phyloP scores from a whole-genome alignment of 2,329 filamentous ascomycete genomes.

The Fusarium sp. region DNA sequence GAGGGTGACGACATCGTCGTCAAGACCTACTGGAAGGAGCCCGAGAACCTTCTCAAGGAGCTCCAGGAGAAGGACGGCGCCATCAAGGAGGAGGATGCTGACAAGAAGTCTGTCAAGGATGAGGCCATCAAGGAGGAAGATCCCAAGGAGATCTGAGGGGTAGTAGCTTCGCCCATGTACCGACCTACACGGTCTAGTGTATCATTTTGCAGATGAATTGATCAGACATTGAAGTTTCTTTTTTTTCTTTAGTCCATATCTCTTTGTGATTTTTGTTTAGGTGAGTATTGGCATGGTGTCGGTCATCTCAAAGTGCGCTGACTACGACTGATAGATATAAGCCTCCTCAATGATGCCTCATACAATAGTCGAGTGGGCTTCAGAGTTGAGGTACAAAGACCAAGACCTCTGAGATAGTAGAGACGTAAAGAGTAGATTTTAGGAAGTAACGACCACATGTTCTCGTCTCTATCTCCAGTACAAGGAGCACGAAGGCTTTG shows the following conservation, averaged over 20 bases:
- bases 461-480: background rate
- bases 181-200: background rate
- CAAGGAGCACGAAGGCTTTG: background rate
- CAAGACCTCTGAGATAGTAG: background rate
- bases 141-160: background rate
- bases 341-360: background rate
- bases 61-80: background rate
- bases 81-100: background rate
- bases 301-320: too few species aligned
- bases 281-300: too few species aligned
- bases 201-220: background rate
- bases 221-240: background rate
- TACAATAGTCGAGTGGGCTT: background rate
- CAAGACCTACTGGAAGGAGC: constrained; percentile 1
- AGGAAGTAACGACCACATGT: too few species aligned
- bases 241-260: background rate
- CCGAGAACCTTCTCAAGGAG: background rate
- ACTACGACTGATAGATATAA: background rate
- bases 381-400: background rate
- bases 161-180: background rate
- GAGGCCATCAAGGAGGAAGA: background rate
- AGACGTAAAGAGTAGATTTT: background rate
- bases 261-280: background rate
- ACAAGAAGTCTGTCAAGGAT: background rate
- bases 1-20: background rate